Conservation (phyloP, 2,329 filamentous ascomycete genomes). For the Colletotrichum navitas region DNA sequence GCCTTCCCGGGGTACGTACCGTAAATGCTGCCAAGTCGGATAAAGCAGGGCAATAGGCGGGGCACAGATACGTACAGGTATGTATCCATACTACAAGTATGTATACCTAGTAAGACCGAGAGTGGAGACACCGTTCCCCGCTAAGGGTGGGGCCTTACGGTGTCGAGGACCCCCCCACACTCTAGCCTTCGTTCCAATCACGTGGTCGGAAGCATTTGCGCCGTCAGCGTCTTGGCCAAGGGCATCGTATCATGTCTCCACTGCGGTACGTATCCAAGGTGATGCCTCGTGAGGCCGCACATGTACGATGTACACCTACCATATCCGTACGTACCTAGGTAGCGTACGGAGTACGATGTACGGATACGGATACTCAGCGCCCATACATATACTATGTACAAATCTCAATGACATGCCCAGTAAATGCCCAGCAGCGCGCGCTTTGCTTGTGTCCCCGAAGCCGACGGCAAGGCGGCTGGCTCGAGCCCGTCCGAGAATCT, state of each 20-base stretch:
- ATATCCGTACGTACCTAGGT: too few species aligned
- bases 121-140: neutral
- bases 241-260: constrained; percentile 5
- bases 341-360: too few species aligned
- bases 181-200: constrained; percentile 12
- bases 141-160: neutral
- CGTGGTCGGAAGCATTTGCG: neutral
- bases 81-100: too few species aligned
- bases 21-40: too few species aligned
- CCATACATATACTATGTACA: too few species aligned
- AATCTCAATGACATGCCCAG: too few species aligned
- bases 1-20: too few species aligned
- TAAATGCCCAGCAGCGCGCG: neutral
- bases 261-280: neutral
- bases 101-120: neutral
- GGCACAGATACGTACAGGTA: too few species aligned
- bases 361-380: too few species aligned
- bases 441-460: neutral
- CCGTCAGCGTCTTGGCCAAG: constrained; percentile 6
- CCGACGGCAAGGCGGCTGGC: constrained; percentile 18
- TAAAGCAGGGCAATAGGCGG: too few species aligned
- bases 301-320: too few species aligned
- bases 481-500: constrained; percentile 12
- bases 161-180: neutral
- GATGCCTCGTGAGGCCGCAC: neutral